Evolutionary conservation across 192 early-diverging fungal species (phyloP).

Genomic region (Lunasporangiospora selenospora): DNA sequence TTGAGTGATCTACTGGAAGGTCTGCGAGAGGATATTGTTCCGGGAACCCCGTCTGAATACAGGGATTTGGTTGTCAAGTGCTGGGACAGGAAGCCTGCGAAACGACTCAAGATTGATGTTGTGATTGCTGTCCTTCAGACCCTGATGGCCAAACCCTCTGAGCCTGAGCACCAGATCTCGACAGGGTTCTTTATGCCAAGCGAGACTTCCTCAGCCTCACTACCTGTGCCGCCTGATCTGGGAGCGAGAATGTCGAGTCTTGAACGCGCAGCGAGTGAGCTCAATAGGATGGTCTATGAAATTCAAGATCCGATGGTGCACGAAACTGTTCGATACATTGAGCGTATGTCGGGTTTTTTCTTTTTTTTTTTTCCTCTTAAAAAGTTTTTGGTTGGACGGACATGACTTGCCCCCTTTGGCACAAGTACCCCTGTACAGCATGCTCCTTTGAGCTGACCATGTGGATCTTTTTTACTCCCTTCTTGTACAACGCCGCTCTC

Average conservation of each 20-base stretch:
- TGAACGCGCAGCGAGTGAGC: slow-evolving; percentile 22
- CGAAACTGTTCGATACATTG: slow-evolving; percentile 25
- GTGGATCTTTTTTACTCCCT: background rate
- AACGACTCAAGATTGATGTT: slow-evolving; percentile 45
- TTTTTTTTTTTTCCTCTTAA: too few relatives aligned
- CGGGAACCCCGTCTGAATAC: slow-evolving; percentile 42
- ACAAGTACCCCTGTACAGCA: too few relatives aligned
- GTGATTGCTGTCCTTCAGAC: slow-evolving; percentile 47
- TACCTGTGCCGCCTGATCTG: slow-evolving; percentile 39
- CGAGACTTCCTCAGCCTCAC: slow-evolving; percentile 23
- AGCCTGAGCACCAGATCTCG: slow-evolving; percentile 18
- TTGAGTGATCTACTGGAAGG: slow-evolving; percentile 34
- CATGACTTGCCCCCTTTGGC: too few relatives aligned
- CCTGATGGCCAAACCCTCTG: slow-evolving; percentile 25
- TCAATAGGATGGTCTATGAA: slow-evolving; percentile 45
- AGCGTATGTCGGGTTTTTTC: slow-evolving; percentile 5
- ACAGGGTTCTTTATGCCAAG: slow-evolving; percentile 32
- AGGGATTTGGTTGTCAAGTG: slow-evolving; percentile 44
- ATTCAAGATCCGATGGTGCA: slow-evolving; percentile 37
- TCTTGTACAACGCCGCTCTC: background rate
- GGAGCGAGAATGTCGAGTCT: slow-evolving; percentile 28
- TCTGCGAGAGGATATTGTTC: slow-evolving; percentile 29
- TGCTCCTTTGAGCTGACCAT: too few relatives aligned
- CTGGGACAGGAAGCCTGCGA: slow-evolving; percentile 41
- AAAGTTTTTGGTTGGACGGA: background rate